These are phyloP conservation scores for Colletotrichum trifolii DNA, from an alignment of 2,329 filamentous ascomycete genomes.

Conservation along the genomic window DNA sequence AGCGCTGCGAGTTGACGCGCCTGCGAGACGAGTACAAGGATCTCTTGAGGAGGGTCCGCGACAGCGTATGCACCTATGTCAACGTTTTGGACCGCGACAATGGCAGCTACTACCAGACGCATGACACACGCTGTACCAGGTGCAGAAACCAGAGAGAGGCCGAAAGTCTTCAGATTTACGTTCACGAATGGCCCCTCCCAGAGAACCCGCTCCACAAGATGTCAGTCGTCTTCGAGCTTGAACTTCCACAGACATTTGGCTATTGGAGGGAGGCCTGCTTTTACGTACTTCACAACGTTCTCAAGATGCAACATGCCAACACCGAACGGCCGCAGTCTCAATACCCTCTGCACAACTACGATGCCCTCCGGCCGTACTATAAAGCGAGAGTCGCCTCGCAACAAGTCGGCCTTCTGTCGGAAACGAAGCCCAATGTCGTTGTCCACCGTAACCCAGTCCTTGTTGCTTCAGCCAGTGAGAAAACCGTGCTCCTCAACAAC, in stretches of 20 bases:
- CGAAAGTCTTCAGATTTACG: constrained; percentile 51
- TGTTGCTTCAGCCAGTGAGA: constrained; percentile 42
- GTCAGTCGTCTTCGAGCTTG: constrained; percentile 64
- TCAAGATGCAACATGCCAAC: constrained; percentile 40
- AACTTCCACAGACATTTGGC: constrained; percentile 51
- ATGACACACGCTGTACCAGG: constrained; percentile 45
- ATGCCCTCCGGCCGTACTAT: not conserved
- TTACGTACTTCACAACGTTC: constrained; percentile 52
- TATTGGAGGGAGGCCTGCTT: constrained; percentile 62
- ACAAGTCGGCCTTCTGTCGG: constrained; percentile 47
- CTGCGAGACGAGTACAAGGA: constrained; percentile 43
- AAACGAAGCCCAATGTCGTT: constrained; percentile 47
- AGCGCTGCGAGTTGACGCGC: constrained; percentile 46
- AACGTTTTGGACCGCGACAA: not conserved
- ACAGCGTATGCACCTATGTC: constrained; percentile 18
- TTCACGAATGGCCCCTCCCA: constrained; percentile 69
- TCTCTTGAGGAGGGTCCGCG: constrained; percentile 38
- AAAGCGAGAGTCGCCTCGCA: not conserved
- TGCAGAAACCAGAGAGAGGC: constrained; percentile 50
- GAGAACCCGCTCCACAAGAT: constrained; percentile 44
- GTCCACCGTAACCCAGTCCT: constrained; percentile 47
- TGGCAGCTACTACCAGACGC: not conserved
- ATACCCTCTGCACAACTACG: not conserved
- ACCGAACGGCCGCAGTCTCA: accelerated
- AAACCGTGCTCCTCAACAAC: constrained; percentile 57